Evolutionary conservation across 306 rosid genomes (phyloP), one percentile per base, ranked within the genome.

Genomic region (Fagus crenata): DNA sequence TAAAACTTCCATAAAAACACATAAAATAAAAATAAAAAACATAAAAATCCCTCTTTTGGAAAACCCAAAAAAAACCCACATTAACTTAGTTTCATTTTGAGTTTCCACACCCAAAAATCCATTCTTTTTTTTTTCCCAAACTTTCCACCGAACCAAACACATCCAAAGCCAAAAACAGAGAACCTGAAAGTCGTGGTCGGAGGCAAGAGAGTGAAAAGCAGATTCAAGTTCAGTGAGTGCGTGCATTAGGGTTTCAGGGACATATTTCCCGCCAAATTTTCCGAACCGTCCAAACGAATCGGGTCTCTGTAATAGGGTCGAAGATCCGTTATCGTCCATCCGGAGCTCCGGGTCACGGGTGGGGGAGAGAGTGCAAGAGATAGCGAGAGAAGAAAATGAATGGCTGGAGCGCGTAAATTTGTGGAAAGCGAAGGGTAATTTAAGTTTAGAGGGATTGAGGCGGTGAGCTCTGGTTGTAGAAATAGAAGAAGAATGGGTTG

Each of bases 281-380:
- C 99, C 99, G 75, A 89, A 95, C 32, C 97, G 87, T 0, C 99
- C 99, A 56, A 92, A 89, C 0, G 97, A 86, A 90, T 95, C 99
- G 56, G 99, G 99, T 60, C 97, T 79, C 72, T 73, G 92, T 11
- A 49, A 72, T 39, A 22, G 18, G 6, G 7, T 17, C 18, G 33
- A 6, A 37, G 87, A 65, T 75, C 88, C 89, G 76, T 82, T 81
- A 2, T 59, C 63, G 70, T 85, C 81, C 89, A 89, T 79, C 75
- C 73, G 74, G 2, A 71, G 67, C 40, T 78, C 37, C 51, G 89
- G 18, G 74, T 90, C 90, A 2, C 58, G 68, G 41, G 42, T 82
- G 15, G 87, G 37, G 42, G 87, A 40, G 42, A 91, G 59, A 32
- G 93, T 77, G 77, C 97, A 90, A 67, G 89, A 82, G 67, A 89